phyloP scores from a whole-genome alignment of 805 yeast genomes.

The Kodamaea hsintzibuensis region DNA sequence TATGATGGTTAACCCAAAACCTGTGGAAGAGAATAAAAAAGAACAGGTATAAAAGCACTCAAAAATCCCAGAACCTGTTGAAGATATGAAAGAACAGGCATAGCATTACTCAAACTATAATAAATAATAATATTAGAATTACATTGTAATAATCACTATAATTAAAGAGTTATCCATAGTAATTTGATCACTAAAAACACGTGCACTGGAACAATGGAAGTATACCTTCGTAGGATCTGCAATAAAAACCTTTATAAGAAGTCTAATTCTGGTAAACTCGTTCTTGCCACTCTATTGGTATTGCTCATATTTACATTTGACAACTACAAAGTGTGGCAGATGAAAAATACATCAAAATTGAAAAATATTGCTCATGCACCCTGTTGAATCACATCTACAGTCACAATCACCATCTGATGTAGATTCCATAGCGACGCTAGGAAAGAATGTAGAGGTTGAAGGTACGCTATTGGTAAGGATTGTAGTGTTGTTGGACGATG shows the following conservation, averaged over 20 bases:
- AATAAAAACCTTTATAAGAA: no score
- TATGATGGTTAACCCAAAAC: background rate
- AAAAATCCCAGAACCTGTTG: no score
- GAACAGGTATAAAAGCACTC: background rate
- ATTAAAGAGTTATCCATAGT: no score
- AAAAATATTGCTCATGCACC: conserved; percentile 31
- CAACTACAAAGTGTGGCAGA: no score
- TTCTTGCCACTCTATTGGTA: conserved; percentile 34
- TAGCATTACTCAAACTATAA: no score
- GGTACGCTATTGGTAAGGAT: background rate
- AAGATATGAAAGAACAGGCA: conserved; percentile 20
- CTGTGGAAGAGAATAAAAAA: background rate
- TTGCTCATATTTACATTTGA: no score
- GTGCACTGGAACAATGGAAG: no score
- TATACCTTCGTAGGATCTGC: no score
- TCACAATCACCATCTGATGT: background rate
- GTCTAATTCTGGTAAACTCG: conserved; percentile 52
- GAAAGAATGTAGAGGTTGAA: background rate
- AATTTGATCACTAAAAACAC: no score
- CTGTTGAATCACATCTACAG: background rate
- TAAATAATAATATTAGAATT: no score
- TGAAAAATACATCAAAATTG: conserved; percentile 32
- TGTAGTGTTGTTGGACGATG: conserved; percentile 4
- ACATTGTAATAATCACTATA: no score
- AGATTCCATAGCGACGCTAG: background rate